Percentiles rank a stretch among this genome's conserved stretches.
Evolutionary conservation across 129 eudicot species (phyloP).

Genomic region (Sambucus nigra): DNA sequence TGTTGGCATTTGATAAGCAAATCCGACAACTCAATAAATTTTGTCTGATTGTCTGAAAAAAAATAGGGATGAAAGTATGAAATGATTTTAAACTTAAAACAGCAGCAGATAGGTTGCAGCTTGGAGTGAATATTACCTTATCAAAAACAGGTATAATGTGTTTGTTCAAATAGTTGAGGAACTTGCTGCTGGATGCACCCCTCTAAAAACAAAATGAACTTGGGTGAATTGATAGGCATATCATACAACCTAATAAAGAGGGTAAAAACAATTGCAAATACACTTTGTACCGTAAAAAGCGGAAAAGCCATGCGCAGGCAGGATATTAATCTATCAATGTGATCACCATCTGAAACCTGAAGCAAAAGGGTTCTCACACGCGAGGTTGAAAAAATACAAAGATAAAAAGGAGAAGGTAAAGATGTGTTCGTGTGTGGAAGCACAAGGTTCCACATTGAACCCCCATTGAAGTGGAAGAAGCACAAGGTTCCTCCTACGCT

Average conservation of each 20-base stretch:
- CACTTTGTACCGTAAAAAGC: conserved; percentile 33
- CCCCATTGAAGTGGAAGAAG: too few species aligned
- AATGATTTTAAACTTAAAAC: not conserved
- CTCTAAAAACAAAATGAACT: conserved; percentile 27
- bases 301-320: conserved; percentile 56
- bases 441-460: too few species aligned
- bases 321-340: conserved; percentile 44
- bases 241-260: not conserved
- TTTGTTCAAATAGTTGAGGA: conserved; percentile 41
- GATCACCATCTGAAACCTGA: conserved; percentile 61
- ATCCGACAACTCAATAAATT: not conserved
- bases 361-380: not conserved
- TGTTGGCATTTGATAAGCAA: not conserved
- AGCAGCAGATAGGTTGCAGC: not conserved
- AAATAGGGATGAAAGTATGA: not conserved
- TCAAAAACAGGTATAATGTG: conserved; percentile 50
- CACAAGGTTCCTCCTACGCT: too few species aligned
- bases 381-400: too few species aligned
- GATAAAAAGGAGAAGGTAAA: too few species aligned
- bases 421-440: too few species aligned
- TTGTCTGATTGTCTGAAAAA: not conserved
- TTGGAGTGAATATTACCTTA: conserved; percentile 28
- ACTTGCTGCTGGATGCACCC: conserved; percentile 67
- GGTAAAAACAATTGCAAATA: not conserved
- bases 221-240: conserved; percentile 11